Evolutionary conservation across 2,329 filamentous ascomycete genomes (phyloP).

Genomic region (Scytalidium sp.): DNA sequence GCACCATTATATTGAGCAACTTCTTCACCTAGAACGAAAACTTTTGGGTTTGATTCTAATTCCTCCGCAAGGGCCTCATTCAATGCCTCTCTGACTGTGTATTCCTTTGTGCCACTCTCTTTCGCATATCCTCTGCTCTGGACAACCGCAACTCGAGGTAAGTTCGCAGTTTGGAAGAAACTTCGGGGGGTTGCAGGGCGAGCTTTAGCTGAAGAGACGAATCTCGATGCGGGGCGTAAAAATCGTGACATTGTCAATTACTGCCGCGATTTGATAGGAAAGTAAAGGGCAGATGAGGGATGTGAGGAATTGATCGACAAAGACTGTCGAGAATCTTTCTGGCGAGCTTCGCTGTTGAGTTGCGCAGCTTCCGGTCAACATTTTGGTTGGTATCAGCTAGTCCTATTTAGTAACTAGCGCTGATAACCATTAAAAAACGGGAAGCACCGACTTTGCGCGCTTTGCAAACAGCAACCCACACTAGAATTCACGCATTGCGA

Average conservation of each 20-base stretch:
- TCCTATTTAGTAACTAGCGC: too few species aligned
- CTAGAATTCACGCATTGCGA: too few species aligned
- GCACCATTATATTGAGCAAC: conserved; percentile 99
- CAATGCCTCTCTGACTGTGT: conserved; percentile 94
- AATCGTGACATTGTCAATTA: conserved; percentile 45
- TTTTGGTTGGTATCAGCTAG: too few species aligned
- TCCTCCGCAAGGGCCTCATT: conserved; percentile 98
- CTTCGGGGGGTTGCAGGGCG: conserved; percentile 44
- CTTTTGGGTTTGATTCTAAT: conserved; percentile 90
- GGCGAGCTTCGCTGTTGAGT: conserved; percentile 3
- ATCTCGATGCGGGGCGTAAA: conserved; percentile 61
- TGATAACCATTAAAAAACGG: too few species aligned
- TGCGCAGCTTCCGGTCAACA: too few species aligned
- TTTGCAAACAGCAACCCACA: too few species aligned
- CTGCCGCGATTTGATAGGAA: conserved; percentile 15
- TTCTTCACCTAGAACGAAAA: conserved; percentile 95
- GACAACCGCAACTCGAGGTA: conserved; percentile 26
- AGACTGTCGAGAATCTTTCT: conserved; percentile 3
- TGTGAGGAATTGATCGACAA: conserved; percentile 3
- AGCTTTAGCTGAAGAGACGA: conserved; percentile 53
- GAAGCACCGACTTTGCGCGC: too few species aligned
- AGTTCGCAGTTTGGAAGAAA: conserved; percentile 45
- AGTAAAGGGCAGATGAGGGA: conserved; percentile 4
- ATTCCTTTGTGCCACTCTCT: conserved; percentile 70
- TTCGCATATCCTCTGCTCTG: conserved; percentile 30